Evolutionary conservation across 768 basidiomycete species (phyloP).

Genomic region (Boletales sp.): DNA sequence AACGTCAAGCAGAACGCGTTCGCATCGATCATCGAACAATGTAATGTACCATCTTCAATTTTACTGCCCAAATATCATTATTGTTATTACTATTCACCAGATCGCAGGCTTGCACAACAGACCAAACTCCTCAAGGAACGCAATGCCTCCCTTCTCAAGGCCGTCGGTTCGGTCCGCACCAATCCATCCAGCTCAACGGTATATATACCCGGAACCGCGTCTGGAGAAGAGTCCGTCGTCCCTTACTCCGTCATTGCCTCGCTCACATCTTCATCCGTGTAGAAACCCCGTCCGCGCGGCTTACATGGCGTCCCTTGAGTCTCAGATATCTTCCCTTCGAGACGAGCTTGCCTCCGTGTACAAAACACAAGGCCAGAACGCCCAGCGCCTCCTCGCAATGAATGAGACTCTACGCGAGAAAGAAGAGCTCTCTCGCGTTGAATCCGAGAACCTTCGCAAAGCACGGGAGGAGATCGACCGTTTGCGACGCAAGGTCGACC

Average conservation of each 20-base stretch:
- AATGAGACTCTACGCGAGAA: slow-evolving; percentile 93
- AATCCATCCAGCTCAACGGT: slow-evolving; percentile 63
- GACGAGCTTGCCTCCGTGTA: slow-evolving; percentile 93
- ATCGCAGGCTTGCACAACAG: slow-evolving; percentile 88
- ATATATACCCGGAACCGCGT: slow-evolving; percentile 49
- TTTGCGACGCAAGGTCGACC: slow-evolving; percentile 72
- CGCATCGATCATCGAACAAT: slow-evolving; percentile 87
- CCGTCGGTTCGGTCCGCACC: slow-evolving; percentile 67
- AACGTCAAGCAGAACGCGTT: slow-evolving; percentile 80
- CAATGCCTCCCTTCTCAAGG: slow-evolving; percentile 83
- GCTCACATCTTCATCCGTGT: slow-evolving; percentile 3
- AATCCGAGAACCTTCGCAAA: slow-evolving; percentile 77
- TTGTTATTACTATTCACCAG: slow-evolving; percentile 41
- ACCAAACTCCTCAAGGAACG: slow-evolving; percentile 89
- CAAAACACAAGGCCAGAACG: slow-evolving; percentile 94
- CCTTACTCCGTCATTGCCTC: background rate
- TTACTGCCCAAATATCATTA: too few species aligned
- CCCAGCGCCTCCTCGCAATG: slow-evolving; percentile 88
- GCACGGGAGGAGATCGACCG: slow-evolving; percentile 69
- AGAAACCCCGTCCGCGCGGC: slow-evolving; percentile 86
- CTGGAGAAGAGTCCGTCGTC: slow-evolving; percentile 63
- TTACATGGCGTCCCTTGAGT: slow-evolving; percentile 88
- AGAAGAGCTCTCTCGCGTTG: slow-evolving; percentile 80
- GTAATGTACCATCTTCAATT: slow-evolving; percentile 62
- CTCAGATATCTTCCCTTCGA: slow-evolving; percentile 87